Evolutionary conservation across 441 rosid genomes (phyloP), one percentile per base, ranked within the genome.

Genomic region (Bruguiera hainesii): DNA sequence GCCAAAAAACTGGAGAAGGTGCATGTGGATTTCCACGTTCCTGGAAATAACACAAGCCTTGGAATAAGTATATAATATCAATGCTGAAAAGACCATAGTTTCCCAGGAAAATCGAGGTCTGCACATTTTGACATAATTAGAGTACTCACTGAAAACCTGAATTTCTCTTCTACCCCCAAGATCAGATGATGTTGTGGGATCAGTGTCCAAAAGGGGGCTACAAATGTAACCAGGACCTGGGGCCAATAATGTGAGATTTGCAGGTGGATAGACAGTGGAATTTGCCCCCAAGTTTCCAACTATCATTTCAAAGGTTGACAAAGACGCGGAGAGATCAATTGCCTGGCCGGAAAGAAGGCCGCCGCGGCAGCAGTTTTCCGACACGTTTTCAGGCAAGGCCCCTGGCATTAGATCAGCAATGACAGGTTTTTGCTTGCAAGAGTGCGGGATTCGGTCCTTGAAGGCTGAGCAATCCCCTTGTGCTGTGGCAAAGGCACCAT

Each of bases 11-110:
- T 78, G 13, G 87, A 84, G 75, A 80, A 84, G 16, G 83, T 81
- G 78, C 94, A 85, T 30, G 79, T 68, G 65, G 90, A 84, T 79
- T 88, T 85, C 90, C 86, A 85, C 56, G 94, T 84, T 79, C 74
- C 93, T 87, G 76, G 35, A 64, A 63, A 59, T 20, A 61, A 61
- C 25, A 68, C 20, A 53, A 53, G 21, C 13, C 16, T n/a, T 21
- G 28, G 13, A 21, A 21, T 53, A 0, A 53, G 57, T 16, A 39
- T 10, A 10, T 11, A 39, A 11, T 39, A 39, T 39, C 46, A 39
- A 39, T 39, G 46, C 39, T 35, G 11, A 35, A 7, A 35, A 11
- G 15, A 9, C 3, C 15, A 39, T 9, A 10, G 46, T 39, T 2
- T 39, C 11, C 2, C 46, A 39, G 16, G 46, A 39, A 39, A 15